Conservation (phyloP, 768 basidiomycete species). For the Asterophora lycoperdoides region DNA sequence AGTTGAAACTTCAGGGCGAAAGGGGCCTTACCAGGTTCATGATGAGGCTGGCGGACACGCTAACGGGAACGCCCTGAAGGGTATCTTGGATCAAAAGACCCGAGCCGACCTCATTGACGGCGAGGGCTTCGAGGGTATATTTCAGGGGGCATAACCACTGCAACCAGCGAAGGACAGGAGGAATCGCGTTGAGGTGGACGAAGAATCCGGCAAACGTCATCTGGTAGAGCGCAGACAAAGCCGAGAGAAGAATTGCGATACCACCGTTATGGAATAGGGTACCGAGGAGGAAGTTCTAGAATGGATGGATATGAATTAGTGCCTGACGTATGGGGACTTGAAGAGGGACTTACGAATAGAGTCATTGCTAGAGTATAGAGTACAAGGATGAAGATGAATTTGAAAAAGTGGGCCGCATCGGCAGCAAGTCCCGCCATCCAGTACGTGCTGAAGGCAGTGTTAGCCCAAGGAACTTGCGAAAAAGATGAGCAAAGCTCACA, state of each 20-base stretch:
- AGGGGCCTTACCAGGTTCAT: conserved; percentile 66
- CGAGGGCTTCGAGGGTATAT: conserved; percentile 77
- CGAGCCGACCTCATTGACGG: conserved; percentile 89
- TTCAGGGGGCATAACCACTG: conserved; percentile 88
- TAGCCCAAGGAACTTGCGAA: not conserved
- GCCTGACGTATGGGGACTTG: not conserved
- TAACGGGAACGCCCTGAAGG: conserved; percentile 76
- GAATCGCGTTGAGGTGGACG: conserved; percentile 79
- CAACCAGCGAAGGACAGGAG: conserved; percentile 89
- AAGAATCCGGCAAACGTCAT: conserved; percentile 94
- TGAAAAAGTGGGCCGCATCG: conserved; percentile 85
- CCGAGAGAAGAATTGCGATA: conserved; percentile 85
- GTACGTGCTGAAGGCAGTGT: conserved; percentile 53
- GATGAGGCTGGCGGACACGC: conserved; percentile 77
- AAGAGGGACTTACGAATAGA: conserved; percentile 57
- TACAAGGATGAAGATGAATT: conserved; percentile 86
- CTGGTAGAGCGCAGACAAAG: conserved; percentile 69
- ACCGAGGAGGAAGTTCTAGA: conserved; percentile 86
- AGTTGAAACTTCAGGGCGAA: not conserved
- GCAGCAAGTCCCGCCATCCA: conserved; percentile 92
- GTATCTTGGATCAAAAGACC: conserved; percentile 81
- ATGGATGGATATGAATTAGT: not conserved
- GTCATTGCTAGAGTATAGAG: conserved; percentile 84
- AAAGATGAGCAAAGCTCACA: conserved; percentile 43
- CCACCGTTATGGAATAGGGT: conserved; percentile 82